Conservation (phyloP, 257 asterid species). For the Solanum piurae region DNA sequence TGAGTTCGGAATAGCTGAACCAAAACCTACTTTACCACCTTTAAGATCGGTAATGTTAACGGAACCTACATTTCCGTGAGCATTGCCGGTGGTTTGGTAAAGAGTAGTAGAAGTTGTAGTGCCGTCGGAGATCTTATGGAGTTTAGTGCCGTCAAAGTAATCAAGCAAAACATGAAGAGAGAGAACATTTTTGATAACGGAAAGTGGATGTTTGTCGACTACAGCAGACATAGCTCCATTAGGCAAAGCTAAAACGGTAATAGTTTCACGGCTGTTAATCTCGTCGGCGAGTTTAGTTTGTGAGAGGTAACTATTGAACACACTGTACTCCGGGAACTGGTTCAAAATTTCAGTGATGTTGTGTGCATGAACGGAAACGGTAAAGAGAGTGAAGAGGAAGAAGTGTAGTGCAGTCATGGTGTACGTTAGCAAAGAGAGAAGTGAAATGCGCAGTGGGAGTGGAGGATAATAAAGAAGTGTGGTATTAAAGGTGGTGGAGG, state of each 20-base stretch:
- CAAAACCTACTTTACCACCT: conserved; percentile 90
- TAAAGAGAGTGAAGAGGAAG: conserved; percentile 17
- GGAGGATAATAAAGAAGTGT: not conserved
- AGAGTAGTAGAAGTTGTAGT: conserved; percentile 79
- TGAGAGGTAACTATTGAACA: conserved; percentile 51
- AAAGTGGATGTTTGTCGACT: conserved; percentile 54
- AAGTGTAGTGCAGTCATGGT: conserved; percentile 33
- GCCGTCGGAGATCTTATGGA: conserved; percentile 78
- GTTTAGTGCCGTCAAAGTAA: conserved; percentile 68
- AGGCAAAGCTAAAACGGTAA: conserved; percentile 66
- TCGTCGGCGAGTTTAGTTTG: conserved; percentile 93
- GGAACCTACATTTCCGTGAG: conserved; percentile 65
- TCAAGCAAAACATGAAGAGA: conserved; percentile 84
- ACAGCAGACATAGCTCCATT: conserved; percentile 61
- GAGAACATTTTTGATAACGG: conserved; percentile 48
- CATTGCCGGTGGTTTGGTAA: conserved; percentile 88
- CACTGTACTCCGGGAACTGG: conserved; percentile 63
- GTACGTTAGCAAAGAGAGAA: not conserved
- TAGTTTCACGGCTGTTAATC: conserved; percentile 77
- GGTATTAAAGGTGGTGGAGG: conserved; percentile 6
- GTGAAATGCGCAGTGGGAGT: not conserved
- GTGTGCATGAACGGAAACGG: conserved; percentile 25
- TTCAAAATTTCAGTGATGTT: conserved; percentile 71
- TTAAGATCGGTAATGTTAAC: conserved; percentile 77
- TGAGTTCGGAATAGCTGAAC: conserved; percentile 73